Conservation (phyloP, 495 filamentous ascomycete species). For the Neohortaea acidophila region DNA sequence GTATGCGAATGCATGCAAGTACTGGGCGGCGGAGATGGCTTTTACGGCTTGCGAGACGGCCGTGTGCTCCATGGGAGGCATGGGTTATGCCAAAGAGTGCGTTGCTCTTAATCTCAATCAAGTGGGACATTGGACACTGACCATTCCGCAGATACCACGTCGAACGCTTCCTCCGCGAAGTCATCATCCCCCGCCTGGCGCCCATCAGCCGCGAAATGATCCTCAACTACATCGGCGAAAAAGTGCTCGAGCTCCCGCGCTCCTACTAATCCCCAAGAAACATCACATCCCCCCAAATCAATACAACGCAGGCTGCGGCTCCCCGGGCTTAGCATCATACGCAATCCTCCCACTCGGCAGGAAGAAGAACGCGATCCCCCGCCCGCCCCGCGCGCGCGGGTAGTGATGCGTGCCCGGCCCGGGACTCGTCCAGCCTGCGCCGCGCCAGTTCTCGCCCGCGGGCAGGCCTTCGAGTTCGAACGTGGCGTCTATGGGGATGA, state of each 20-base stretch:
- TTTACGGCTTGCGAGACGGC: constrained; percentile 22
- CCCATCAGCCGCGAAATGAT: constrained; percentile 24
- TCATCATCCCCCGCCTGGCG: constrained; percentile 20
- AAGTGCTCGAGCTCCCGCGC: constrained; percentile 17
- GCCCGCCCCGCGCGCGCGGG: constrained; percentile 29
- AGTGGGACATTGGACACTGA: neutral
- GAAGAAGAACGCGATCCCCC: constrained; percentile 31
- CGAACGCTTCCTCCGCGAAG: constrained; percentile 22
- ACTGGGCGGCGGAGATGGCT: constrained; percentile 19
- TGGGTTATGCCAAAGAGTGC: constrained; percentile 22
- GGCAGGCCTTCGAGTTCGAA: constrained; percentile 31
- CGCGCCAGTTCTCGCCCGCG: constrained; percentile 28
- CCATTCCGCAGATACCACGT: constrained; percentile 15
- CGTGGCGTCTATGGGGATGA: constrained; percentile 29
- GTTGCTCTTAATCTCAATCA: neutral
- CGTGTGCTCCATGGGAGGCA: constrained; percentile 19
- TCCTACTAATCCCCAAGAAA: constrained; percentile 14
- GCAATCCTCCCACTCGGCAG: constrained; percentile 30
- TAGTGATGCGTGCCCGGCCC: constrained; percentile 33
- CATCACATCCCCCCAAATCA: neutral
- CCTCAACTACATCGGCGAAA: constrained; percentile 20
- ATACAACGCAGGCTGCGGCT: constrained; percentile 23
- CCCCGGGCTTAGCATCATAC: constrained; percentile 27
- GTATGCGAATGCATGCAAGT: constrained; percentile 23
- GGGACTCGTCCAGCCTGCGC: constrained; percentile 32